Evolutionary conservation across 75 land plant species (phyloP).

Genomic region (Cupressus sempervirens): DNA sequence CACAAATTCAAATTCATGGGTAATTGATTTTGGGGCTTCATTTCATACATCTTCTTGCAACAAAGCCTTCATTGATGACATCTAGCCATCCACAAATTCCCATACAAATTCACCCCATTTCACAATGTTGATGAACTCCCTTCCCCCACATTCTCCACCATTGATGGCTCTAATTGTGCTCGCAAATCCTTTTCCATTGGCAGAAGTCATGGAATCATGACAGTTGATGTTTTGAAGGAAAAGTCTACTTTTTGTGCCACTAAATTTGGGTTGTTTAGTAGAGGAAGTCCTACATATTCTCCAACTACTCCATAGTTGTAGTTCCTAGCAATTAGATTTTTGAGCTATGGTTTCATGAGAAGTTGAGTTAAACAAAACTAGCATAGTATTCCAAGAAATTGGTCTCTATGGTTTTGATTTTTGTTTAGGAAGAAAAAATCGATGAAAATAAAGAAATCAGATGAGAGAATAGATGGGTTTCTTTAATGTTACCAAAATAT

Average conservation of each 20-base stretch:
- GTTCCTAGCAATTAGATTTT: constrained; percentile 4
- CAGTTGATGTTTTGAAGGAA: constrained; percentile 12
- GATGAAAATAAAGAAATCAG: too few species aligned
- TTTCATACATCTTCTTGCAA: too few species aligned
- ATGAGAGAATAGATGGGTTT: too few species aligned
- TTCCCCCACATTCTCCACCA: constrained; percentile 7
- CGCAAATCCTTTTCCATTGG: not conserved
- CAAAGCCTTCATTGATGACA: not conserved
- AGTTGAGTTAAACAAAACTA: too few species aligned
- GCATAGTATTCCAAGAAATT: too few species aligned
- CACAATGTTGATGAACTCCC: not conserved
- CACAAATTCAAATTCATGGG: too few species aligned
- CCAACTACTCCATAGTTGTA: constrained; percentile 16
- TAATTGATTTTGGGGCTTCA: too few species aligned
- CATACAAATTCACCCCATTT: not conserved
- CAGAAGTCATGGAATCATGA: not conserved
- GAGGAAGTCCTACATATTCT: constrained; percentile 5
- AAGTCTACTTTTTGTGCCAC: not conserved
- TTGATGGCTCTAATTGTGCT: constrained; percentile 7
- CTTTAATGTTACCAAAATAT: too few species aligned
- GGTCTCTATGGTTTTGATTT: too few species aligned
- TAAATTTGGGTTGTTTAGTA: constrained; percentile 13
- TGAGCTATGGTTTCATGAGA: too few species aligned
- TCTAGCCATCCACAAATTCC: not conserved
- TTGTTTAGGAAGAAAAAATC: too few species aligned